A percentile compares a stretch with the other conserved stretches of the same genome.
Evolutionary conservation across 257 asterid species (phyloP).

Genomic region (Solanum neorickii): DNA sequence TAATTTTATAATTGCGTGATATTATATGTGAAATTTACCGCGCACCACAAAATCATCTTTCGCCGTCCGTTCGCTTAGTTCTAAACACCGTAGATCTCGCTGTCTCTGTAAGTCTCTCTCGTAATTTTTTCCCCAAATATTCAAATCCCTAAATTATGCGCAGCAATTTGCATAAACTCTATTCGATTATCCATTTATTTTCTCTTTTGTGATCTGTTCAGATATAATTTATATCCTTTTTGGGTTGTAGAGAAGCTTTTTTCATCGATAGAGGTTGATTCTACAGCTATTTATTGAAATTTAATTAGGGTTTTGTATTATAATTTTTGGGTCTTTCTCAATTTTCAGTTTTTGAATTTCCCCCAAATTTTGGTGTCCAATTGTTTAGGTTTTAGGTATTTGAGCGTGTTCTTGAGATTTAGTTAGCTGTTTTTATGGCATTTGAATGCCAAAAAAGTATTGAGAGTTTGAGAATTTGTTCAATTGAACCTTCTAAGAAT

Average conservation of each 20-base stretch:
- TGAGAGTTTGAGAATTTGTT: slow-evolving; percentile 15
- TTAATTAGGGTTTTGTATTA: neutral
- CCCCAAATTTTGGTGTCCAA: neutral
- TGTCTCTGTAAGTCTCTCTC: neutral
- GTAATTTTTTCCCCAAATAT: too few relatives aligned
- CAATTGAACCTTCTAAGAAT: slow-evolving; percentile 10
- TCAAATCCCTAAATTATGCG: neutral
- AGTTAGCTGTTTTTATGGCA: slow-evolving; percentile 56
- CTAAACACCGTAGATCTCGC: neutral
- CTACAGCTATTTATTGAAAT: neutral
- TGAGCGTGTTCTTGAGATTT: neutral
- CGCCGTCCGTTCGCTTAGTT: neutral
- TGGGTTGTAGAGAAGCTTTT: neutral
- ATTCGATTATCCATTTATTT: neutral
- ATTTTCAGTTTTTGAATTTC: neutral
- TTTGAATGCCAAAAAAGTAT: slow-evolving; percentile 68
- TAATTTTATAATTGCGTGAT: neutral
- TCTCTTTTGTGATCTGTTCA: neutral
- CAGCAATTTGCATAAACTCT: neutral
- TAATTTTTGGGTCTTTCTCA: neutral
- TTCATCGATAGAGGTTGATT: neutral
- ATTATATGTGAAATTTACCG: neutral
- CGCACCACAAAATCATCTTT: neutral
- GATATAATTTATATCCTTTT: neutral
- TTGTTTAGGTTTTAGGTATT: neutral